Evolutionary conservation across 495 filamentous ascomycete genomes (phyloP).

Genomic region (Friedmanniomyces simplex): DNA sequence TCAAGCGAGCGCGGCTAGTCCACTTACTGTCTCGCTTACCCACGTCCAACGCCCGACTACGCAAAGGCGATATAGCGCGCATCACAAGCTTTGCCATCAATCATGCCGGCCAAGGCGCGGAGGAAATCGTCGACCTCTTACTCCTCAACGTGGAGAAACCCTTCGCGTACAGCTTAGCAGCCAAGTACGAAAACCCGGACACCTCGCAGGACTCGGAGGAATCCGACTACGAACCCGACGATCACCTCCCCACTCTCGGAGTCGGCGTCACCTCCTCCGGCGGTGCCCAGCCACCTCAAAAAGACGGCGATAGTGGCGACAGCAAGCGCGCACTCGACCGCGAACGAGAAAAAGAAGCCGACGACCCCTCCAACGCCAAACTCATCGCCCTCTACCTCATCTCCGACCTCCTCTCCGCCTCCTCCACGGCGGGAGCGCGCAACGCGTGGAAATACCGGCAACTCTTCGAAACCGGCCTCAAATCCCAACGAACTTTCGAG

Average conservation of each 20-base stretch:
- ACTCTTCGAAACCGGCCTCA: constrained; percentile 69
- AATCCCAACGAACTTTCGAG: constrained; percentile 64
- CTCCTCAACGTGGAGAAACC: constrained; percentile 68
- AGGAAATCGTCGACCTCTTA: constrained; percentile 84
- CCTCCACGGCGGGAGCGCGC: constrained; percentile 68
- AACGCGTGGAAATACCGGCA: constrained; percentile 87
- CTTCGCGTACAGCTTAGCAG: constrained; percentile 48
- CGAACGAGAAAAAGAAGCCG: constrained; percentile 36
- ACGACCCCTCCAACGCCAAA: constrained; percentile 62
- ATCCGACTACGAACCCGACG: constrained; percentile 27
- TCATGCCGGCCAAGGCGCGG: constrained; percentile 65
- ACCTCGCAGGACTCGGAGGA: constrained; percentile 35
- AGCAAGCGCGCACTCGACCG: constrained; percentile 11
- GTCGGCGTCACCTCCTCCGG: no score
- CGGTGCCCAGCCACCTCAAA: no score
- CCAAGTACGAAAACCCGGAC: constrained; percentile 30
- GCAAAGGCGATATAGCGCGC: constrained; percentile 77
- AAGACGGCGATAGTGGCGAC: no score
- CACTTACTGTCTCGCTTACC: constrained; percentile 74
- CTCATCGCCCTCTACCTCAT: constrained; percentile 78
- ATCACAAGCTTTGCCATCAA: constrained; percentile 84
- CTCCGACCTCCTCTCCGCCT: constrained; percentile 79
- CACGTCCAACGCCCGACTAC: constrained; percentile 58
- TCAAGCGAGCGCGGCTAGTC: constrained; percentile 73
- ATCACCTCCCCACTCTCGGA: constrained; percentile 20